phyloP scores from a whole-genome alignment of 768 basidiomycete species.

The Hygrocybe punicea region DNA sequence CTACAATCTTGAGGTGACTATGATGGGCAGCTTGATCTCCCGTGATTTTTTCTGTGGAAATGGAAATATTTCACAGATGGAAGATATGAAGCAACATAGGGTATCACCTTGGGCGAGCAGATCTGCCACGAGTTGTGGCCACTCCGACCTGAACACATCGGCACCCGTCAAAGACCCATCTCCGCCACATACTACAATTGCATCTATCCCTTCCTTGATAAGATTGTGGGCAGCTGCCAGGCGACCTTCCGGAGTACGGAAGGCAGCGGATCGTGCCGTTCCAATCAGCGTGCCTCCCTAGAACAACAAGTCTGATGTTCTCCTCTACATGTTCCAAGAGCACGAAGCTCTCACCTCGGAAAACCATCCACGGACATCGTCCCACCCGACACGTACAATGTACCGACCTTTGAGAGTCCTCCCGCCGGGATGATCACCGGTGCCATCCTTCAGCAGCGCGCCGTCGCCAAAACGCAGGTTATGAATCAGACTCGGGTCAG shows the following conservation, averaged over 20 bases:
- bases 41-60: constrained; percentile 63
- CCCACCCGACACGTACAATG: constrained; percentile 96
- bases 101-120: constrained; percentile 57
- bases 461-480: constrained; percentile 85
- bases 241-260: constrained; percentile 86
- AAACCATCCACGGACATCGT: constrained; percentile 96
- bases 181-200: constrained; percentile 94
- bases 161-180: constrained; percentile 97
- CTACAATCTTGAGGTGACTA: constrained; percentile 89
- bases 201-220: constrained; percentile 95
- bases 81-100: background rate
- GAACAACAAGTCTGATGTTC: background rate
- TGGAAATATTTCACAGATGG: background rate
- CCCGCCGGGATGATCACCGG: constrained; percentile 65
- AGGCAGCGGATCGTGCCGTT: constrained; percentile 81
- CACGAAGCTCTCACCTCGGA: constrained; percentile 56
- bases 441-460: constrained; percentile 71
- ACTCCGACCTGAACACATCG: constrained; percentile 89
- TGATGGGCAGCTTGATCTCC: constrained; percentile 67
- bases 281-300: constrained; percentile 95
- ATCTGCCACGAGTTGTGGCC: constrained; percentile 78
- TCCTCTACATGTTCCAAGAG: background rate
- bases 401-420: constrained; percentile 84
- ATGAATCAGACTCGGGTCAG: constrained; percentile 48
- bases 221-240: constrained; percentile 86